Percentiles rank a stretch among this genome's conserved stretches.
Conservation (phyloP, 2,329 filamentous ascomycete species). For the Alternaria rosae region DNA sequence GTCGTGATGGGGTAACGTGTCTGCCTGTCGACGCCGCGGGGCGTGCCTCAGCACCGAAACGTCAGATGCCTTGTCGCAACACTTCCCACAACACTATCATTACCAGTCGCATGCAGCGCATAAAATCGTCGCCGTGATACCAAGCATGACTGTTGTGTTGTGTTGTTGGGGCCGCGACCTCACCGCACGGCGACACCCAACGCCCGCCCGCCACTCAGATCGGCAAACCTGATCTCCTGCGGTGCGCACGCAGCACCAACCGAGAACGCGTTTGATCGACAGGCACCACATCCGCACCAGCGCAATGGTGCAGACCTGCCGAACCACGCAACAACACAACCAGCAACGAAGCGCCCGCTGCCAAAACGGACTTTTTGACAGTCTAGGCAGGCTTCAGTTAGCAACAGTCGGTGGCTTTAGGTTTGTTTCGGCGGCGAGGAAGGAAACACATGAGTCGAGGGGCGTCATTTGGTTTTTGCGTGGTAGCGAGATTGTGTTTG, state of each 20-base stretch:
- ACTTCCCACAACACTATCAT: neutral
- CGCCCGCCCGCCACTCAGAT: neutral
- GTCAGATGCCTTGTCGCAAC: neutral
- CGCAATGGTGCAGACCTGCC: neutral
- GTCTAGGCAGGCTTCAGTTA: neutral
- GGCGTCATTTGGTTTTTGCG: neutral
- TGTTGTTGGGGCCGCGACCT: neutral
- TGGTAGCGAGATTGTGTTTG: slow-evolving; percentile 3
- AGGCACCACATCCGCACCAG: slow-evolving; percentile 11
- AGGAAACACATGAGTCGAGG: neutral
- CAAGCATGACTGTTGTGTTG: neutral
- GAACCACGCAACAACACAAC: neutral
- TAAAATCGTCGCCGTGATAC: neutral
- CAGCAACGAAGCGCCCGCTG: neutral
- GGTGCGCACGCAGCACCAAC: neutral
- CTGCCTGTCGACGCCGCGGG: neutral
- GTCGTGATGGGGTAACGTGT: neutral
- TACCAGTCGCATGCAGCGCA: neutral
- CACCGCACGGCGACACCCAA: neutral
- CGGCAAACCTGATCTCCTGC: slow-evolving; percentile 15
- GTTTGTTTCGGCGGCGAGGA: neutral
- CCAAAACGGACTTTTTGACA: neutral
- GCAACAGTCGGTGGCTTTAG: neutral
- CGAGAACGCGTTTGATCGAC: slow-evolving; percentile 12
- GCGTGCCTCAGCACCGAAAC: neutral